Base-by-base conservation (phyloP, 2,329 filamentous ascomycete genomes). In the Davidsoniella australis region DNA sequence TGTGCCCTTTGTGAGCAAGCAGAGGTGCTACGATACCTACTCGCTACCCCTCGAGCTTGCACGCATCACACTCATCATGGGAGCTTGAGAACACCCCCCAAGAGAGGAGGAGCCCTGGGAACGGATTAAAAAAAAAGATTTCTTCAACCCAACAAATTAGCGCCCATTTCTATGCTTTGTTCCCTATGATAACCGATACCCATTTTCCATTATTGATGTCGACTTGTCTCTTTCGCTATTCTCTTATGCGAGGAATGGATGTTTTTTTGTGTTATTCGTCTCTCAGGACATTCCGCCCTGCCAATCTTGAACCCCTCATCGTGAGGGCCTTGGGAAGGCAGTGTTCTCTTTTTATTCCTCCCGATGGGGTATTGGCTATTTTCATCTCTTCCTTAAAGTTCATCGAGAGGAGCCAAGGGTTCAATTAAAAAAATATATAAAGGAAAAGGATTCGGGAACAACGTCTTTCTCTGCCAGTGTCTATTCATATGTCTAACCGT, bases 1-100 rank as follows among this genome's bases (percentile, higher is more conserved):
- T 49, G 50, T 52, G 43, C 47, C 50, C 43, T 52, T 24, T 49
- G 50, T 49, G 47, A 52, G 43, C 47, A 47, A 52, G 50, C 44
- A 49, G 47, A 44, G 42, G 26, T 52, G 43, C 40, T 38, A 47
- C 26, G 43, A 42, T 49, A 45, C 38, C 50, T 41, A 44, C 42
- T 41, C 42, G 40, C 18, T 36, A 47, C 39, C 41, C 45, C 26
- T 52, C 47, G 39, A 49, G 50, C 44, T 52, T 49, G 47, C 39
- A 47, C 43, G 49, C 42, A 49, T 39, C 39, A 23, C 41, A 26
- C 37, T 43, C 48, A 36, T 46, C 41, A 49, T 49, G 50, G 43
- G 37, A 36, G 49, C 38, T 41, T 52, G 26, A 52, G 43, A 45
- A 49, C 47, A 47, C 39, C 42, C 49, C 29, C 47, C 41, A 45